These are phyloP conservation scores for Huntiella bhutanensis DNA, from an alignment of 2,329 filamentous ascomycete species.

Conservation along the genomic window DNA sequence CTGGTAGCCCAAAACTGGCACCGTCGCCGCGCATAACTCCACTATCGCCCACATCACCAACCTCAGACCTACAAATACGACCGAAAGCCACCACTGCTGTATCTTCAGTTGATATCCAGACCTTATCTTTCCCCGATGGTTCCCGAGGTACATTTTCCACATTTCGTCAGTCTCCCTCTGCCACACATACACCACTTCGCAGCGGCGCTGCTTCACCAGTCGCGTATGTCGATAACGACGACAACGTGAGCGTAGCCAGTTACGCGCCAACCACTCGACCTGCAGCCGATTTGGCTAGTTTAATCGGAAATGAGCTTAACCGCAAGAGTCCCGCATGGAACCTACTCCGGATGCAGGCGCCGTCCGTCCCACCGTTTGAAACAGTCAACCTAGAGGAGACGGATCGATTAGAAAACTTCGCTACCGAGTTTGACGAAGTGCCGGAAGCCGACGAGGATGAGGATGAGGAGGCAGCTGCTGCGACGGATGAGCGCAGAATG, in stretches of 20 bases:
- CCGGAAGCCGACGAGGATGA: constrained; percentile 24
- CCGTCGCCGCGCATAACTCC: neutral
- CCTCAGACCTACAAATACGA: constrained; percentile 15
- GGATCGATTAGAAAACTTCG: constrained; percentile 47
- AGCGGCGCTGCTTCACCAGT: constrained; percentile 25
- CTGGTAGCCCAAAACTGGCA: neutral
- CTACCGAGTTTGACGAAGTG: constrained; percentile 59
- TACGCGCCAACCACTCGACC: constrained; percentile 43
- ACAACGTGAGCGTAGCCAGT: constrained; percentile 47
- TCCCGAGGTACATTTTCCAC: constrained; percentile 43
- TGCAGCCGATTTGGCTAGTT: constrained; percentile 58
- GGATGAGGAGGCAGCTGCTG: constrained; percentile 17
- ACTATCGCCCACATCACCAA: neutral
- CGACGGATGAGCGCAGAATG: constrained; percentile 40
- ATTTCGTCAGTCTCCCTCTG: constrained; percentile 19
- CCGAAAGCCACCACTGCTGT: constrained; percentile 69
- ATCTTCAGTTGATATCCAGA: constrained; percentile 63
- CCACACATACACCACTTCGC: constrained; percentile 18
- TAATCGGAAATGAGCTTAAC: constrained; percentile 54
- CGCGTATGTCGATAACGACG: constrained; percentile 30
- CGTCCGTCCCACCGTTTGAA: constrained; percentile 42
- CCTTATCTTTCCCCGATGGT: constrained; percentile 52
- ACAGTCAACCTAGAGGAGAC: constrained; percentile 24
- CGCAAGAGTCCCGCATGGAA: constrained; percentile 50
- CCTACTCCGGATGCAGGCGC: constrained; percentile 43